A percentile compares a stretch with the other conserved stretches of the same genome.
These are phyloP conservation scores for Peniophora sp. DNA, from an alignment of 1,284 basidiomycete species.

Conservation along the genomic window DNA sequence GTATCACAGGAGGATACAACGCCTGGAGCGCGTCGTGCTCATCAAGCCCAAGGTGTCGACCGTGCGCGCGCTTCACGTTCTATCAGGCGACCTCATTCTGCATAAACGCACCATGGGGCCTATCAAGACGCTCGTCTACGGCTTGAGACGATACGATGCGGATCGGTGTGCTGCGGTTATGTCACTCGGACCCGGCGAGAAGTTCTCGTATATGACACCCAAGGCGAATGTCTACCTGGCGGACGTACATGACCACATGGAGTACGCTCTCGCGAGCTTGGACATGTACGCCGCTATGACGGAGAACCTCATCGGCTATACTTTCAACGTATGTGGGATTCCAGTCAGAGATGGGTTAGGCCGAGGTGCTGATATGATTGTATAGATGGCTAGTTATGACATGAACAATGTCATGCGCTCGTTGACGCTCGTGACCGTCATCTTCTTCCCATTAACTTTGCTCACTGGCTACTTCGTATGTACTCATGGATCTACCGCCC, in stretches of 20 bases:
- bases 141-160: constrained; percentile 55
- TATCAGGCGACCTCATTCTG: constrained; percentile 61
- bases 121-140: constrained; percentile 59
- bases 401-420: constrained; percentile 63
- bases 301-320: constrained; percentile 64
- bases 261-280: constrained; percentile 55
- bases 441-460: constrained; percentile 63
- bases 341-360: neutral
- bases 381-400: constrained; percentile 59
- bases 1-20: constrained; percentile 52
- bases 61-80: constrained; percentile 54
- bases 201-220: constrained; percentile 52
- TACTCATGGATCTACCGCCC: constrained; percentile 8
- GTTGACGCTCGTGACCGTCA: constrained; percentile 57
- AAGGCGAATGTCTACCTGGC: constrained; percentile 69
- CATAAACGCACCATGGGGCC: constrained; percentile 65
- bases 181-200: constrained; percentile 21
- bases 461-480: constrained; percentile 67
- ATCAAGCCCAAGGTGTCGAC: constrained; percentile 51
- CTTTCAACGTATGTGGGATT: constrained; percentile 42
- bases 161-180: constrained; percentile 54
- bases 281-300: constrained; percentile 62
- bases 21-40: constrained; percentile 54
- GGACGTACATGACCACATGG: constrained; percentile 65
- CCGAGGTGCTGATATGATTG: neutral